phyloP scores from a whole-genome alignment of 257 asterid genomes.

The Nicotiana tomentosiformis region DNA sequence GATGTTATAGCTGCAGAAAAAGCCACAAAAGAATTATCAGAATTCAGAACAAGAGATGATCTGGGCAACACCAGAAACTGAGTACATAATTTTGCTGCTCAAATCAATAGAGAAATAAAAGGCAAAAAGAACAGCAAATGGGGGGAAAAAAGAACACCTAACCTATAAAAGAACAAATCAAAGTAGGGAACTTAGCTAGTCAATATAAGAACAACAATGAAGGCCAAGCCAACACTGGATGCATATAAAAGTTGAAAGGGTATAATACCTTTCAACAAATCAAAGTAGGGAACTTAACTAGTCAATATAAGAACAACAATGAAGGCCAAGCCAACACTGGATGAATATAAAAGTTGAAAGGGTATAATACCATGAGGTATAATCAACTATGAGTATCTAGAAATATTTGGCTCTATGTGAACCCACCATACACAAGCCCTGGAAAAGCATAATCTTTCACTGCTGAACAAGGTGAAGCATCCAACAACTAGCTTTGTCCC shows the following conservation, averaged over 20 bases:
- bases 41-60: background rate
- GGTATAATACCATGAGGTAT: background rate
- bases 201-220: background rate
- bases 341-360: too few species aligned
- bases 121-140: background rate
- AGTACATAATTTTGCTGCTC: background rate
- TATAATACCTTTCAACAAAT: too few species aligned
- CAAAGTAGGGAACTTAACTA: too few species aligned
- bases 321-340: too few species aligned
- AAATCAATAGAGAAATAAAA: background rate
- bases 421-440: background rate
- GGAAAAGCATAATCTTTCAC: background rate
- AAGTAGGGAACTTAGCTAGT: background rate
- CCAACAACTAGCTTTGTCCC: background rate
- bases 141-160: background rate
- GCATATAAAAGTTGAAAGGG: too few species aligned
- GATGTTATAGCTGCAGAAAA: slow-evolving; percentile 49
- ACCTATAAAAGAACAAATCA: background rate
- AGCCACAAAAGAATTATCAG: slow-evolving; percentile 1
- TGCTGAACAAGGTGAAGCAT: background rate
- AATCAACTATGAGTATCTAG: background rate
- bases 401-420: background rate
- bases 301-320: too few species aligned
- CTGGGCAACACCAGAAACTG: slow-evolving; percentile 5
- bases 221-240: background rate